Base-by-base conservation (phyloP, 1,284 basidiomycete genomes). In the Xerocomus amazonicus region DNA sequence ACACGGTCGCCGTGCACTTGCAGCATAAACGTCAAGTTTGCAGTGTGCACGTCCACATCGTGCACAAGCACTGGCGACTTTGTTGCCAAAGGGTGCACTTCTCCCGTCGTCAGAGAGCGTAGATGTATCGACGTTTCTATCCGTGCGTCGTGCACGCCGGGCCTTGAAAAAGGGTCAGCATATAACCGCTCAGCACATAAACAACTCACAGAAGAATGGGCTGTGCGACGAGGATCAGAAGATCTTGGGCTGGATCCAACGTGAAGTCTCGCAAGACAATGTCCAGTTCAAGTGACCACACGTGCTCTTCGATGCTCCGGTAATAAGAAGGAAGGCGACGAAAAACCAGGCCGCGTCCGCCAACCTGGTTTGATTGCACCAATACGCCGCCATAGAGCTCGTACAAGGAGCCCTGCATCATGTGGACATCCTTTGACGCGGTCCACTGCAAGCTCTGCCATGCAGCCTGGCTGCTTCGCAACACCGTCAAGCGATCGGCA, bases 331-430 rank as follows among this genome's bases (percentile, higher is more conserved):
- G 77, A 14, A 84, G 67, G 51, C 75, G 75, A 43, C 66, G 62
- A 56, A 81, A 82, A 10, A 55, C 55, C 17, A 83, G 67, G 1
- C 59, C 58, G 8, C 59, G 64, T 1, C 61, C 62, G 7, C 59
- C 52, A 14, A 33, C 9, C 10, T 61, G 60, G 31, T 48, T 65
- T 9, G 68, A 68, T 55, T 81, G 79, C 3, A 73, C 82, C 14
- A 84, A 61, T 5, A 86, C 76, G 14, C 79, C 79, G 3, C 81
- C 82, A 50, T 73, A 81, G 1, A 86, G 71, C 56, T 86, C 83
- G 75, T 83, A 78, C 4, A 76, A 50, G 19, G 63, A 59, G 38
- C 74, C 75, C 4, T 54, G 50, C 8, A 60, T 51, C 72, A 78
- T 77, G 9, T 64, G 66, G 32, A 79, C 53, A 10, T 59, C 62